Evolutionary conservation across 495 filamentous ascomycete species (phyloP), one percentile per base, ranked within the genome.

Genomic region (Trichoderma virens): DNA sequence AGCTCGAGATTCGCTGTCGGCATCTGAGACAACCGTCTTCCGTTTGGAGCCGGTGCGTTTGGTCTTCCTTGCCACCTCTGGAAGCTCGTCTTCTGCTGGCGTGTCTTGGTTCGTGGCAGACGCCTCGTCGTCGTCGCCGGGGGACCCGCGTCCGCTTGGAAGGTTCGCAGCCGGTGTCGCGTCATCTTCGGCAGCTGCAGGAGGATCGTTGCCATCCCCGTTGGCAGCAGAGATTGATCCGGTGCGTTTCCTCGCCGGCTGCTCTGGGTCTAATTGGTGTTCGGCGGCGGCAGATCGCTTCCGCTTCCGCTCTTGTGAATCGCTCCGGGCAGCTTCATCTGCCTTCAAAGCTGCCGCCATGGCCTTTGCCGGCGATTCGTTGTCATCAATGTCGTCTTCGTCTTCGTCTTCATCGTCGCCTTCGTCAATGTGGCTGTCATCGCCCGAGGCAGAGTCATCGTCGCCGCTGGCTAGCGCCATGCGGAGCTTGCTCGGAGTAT

Each of bases 401-500:
- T 66, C 71, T 0, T 65, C 75, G 67, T 69, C 60, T 43, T 71
- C 74, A 28, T 67, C 70, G 64, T 74, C 75, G 72, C 70, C 74
- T 38, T 73, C 74, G 35, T 70, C 71, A 20, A 74, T 71, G 56
- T 75, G 74, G 30, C 76, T 72, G 61, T 74, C 77, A 18, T 74
- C 70, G 27, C 72, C 74, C 20, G 73, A 68, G 61, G 71, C 74
- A 23, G 73, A 68, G 61, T 75, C 70, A 32, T 72, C 68, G 25
- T 72, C 71, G 16, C 72, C 67, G 47, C 71, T 72, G 47, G 68
- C 70, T 27, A 76, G 65, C 66, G 79, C 73, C 64, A 79, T 77
- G 65, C 83, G 80, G 62, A 90, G 80, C 75, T 88, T 90, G 78
- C 86, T 89, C 39, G 87, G 86, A 68, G 85, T 89, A 59, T 80